Evolutionary conservation across 495 filamentous ascomycete species (phyloP).

Genomic region (Friedmanniomyces simplex): DNA sequence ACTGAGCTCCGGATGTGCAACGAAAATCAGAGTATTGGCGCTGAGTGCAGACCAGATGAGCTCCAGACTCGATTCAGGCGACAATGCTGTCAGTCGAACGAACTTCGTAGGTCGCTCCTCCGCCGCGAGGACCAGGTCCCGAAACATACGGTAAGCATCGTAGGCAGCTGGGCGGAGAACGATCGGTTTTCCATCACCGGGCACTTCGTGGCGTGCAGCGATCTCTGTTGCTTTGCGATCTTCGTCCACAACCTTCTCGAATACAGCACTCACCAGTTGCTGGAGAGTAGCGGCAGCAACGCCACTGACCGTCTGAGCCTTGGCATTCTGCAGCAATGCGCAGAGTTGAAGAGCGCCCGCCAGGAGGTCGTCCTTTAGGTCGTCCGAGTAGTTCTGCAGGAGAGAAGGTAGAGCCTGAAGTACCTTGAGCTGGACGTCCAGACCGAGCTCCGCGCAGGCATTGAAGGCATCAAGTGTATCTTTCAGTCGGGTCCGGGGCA

Average conservation of each 20-base stretch:
- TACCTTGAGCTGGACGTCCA: slow-evolving; percentile 94
- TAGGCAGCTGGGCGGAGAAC: slow-evolving; percentile 63
- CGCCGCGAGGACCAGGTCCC: slow-evolving; percentile 79
- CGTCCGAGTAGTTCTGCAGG: slow-evolving; percentile 78
- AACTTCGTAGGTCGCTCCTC: slow-evolving; percentile 75
- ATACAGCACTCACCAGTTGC: slow-evolving; percentile 82
- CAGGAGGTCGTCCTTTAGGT: slow-evolving; percentile 70
- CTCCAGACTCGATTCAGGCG: slow-evolving; percentile 75
- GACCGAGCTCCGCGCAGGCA: slow-evolving; percentile 60
- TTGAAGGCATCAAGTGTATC: slow-evolving; percentile 79
- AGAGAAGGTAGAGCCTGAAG: slow-evolving; percentile 86
- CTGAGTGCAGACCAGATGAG: slow-evolving; percentile 80
- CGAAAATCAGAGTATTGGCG: slow-evolving; percentile 73
- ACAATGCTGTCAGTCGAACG: slow-evolving; percentile 61
- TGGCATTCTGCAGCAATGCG: slow-evolving; percentile 77
- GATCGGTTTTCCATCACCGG: slow-evolving; percentile 50
- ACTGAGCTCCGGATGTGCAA: slow-evolving; percentile 66
- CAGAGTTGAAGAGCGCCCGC: slow-evolving; percentile 79
- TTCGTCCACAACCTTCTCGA: slow-evolving; percentile 79
- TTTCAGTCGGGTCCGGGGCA: slow-evolving; percentile 62
- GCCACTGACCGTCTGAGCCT: slow-evolving; percentile 83
- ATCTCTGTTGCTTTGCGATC: slow-evolving; percentile 50
- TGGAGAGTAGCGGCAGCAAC: slow-evolving; percentile 91
- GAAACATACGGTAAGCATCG: slow-evolving; percentile 78
- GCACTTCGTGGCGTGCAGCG: slow-evolving; percentile 48